These are phyloP conservation scores for Zizania palustris DNA, from an alignment of 202 grass and related monocot genomes.

Conservation along the genomic window DNA sequence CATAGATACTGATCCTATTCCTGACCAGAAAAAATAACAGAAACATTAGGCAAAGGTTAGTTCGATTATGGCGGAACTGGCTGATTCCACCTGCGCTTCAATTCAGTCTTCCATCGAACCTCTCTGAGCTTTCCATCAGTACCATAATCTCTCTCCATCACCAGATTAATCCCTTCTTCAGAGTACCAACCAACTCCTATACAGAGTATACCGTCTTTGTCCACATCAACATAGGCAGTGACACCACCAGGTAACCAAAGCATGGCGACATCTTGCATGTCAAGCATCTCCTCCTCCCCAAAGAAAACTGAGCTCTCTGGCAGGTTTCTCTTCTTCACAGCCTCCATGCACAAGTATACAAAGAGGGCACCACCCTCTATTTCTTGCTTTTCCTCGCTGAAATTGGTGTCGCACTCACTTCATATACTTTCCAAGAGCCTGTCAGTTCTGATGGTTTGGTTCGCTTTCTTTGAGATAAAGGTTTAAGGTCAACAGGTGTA, in stretches of 20 bases:
- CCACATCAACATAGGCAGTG: conserved; percentile 81
- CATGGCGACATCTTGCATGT: conserved; percentile 76
- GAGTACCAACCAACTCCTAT: conserved; percentile 92
- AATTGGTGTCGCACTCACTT: conserved; percentile 87
- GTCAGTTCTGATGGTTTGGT: conserved; percentile 76
- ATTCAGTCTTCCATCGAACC: conserved; percentile 79
- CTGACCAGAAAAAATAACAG: conserved; percentile 34
- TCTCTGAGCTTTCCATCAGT: conserved; percentile 83
- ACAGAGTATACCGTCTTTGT: conserved; percentile 71
- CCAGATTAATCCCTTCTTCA: conserved; percentile 93
- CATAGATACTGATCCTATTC: conserved; percentile 41
- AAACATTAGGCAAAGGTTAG: not conserved
- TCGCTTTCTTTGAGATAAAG: conserved; percentile 80
- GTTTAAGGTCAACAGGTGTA: conserved; percentile 59
- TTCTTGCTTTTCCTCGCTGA: conserved; percentile 48
- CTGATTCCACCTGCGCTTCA: conserved; percentile 79
- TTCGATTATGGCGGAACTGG: conserved; percentile 37
- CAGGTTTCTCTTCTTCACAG: conserved; percentile 72
- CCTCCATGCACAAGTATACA: conserved; percentile 82
- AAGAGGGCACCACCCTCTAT: conserved; percentile 50
- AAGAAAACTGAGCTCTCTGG: conserved; percentile 75
- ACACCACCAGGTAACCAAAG: conserved; percentile 92
- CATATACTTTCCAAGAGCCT: conserved; percentile 94
- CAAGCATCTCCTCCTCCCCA: conserved; percentile 71
- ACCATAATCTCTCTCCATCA: conserved; percentile 95